Evolutionary conservation across 768 basidiomycete species (phyloP).

Genomic region (Postia placenta): DNA sequence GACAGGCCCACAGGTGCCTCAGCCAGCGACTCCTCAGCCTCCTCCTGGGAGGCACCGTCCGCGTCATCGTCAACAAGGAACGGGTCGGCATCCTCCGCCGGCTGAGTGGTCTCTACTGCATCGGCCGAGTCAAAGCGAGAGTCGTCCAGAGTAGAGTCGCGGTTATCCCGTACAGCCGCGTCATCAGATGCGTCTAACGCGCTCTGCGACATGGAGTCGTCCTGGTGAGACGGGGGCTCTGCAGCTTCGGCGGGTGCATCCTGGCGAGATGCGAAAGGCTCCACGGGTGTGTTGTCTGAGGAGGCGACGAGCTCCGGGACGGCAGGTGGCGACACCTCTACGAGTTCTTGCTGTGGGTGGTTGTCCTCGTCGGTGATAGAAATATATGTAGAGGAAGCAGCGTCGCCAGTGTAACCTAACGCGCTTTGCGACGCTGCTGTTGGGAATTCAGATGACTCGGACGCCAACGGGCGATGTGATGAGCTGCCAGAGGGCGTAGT

Average conservation of each 20-base stretch:
- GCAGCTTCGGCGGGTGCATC: background rate
- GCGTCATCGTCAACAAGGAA: constrained; percentile 48
- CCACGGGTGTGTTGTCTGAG: background rate
- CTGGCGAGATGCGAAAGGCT: no score
- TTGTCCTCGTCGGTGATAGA: no score
- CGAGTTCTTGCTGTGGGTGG: background rate
- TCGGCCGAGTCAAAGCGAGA: constrained; percentile 7
- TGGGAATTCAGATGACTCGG: background rate
- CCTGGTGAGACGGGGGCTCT: no score
- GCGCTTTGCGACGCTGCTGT: no score
- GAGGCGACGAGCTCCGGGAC: background rate
- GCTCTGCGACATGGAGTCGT: no score
- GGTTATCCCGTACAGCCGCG: background rate
- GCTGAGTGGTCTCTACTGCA: background rate
- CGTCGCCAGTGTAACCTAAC: no score
- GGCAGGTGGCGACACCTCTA: background rate
- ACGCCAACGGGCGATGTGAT: no score
- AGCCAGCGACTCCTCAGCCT: constrained; percentile 8
- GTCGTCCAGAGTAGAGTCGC: constrained; percentile 8
- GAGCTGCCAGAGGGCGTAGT: background rate
- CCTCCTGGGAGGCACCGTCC: constrained; percentile 28
- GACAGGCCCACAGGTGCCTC: constrained; percentile 2
- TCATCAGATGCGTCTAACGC: no score
- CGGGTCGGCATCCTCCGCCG: constrained; percentile 33
- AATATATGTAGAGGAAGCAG: background rate